These are phyloP conservation scores for Rosellinia necatrix DNA, from an alignment of 2,329 filamentous ascomycete genomes.

Conservation along the genomic window DNA sequence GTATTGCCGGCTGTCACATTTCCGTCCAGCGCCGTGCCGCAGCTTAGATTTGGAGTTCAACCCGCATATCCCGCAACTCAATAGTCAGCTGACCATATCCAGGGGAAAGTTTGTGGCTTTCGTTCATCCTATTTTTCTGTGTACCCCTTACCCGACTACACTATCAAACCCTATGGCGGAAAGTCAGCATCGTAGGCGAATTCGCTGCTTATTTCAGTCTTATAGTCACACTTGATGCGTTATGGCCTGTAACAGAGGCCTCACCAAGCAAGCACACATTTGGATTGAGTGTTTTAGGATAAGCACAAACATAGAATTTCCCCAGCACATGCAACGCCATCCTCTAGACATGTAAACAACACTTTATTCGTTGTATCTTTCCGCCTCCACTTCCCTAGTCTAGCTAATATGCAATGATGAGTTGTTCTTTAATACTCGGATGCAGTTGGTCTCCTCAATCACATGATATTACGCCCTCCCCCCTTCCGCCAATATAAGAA, in stretches of 20 bases:
- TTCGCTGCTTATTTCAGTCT: not conserved
- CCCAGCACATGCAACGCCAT: not conserved
- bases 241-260: too few relatives aligned
- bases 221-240: too few relatives aligned
- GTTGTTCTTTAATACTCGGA: slow-evolving; percentile 19
- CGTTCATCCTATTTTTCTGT: not conserved
- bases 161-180: too few relatives aligned
- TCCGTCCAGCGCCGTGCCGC: not conserved
- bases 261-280: too few relatives aligned
- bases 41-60: not conserved
- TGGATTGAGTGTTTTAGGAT: too few relatives aligned
- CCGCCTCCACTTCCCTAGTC: slow-evolving; percentile 15
- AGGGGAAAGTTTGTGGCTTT: not conserved
- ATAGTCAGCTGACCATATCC: not conserved
- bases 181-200: too few relatives aligned
- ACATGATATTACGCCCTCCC: slow-evolving; percentile 19
- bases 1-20: not conserved
- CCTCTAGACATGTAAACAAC: not conserved
- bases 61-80: not conserved
- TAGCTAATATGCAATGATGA: slow-evolving; percentile 21
- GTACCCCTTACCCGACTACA: too few relatives aligned
- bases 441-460: slow-evolving; percentile 23
- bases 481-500: slow-evolving; percentile 8
- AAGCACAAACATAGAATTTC: too few relatives aligned
- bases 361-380: not conserved